Conservation (phyloP, 1,284 basidiomycete genomes). For the Phaffia rhodozyma region DNA sequence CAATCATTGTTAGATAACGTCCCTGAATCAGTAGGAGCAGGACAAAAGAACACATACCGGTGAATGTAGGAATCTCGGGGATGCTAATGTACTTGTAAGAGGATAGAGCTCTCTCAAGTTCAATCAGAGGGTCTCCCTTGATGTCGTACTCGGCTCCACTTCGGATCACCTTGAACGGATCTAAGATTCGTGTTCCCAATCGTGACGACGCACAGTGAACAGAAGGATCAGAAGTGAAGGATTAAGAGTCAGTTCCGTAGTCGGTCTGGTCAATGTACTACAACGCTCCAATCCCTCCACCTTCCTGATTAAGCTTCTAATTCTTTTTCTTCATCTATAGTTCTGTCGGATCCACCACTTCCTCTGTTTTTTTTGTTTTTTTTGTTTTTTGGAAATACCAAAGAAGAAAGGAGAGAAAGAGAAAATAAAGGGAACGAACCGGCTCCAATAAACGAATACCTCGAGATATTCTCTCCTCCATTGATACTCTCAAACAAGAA, state of each 20-base stretch:
- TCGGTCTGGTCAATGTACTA: conserved; percentile 10
- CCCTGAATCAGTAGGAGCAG: background rate
- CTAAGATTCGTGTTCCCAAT: conserved; percentile 37
- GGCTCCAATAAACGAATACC: conserved; percentile 93
- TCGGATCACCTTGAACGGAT: conserved; percentile 83
- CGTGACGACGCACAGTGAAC: too few relatives aligned
- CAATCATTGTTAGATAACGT: background rate
- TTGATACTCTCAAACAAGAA: conserved; percentile 87
- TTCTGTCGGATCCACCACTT: background rate
- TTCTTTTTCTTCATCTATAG: too few relatives aligned
- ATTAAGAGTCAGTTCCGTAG: conserved; percentile 5
- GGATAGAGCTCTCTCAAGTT: conserved; percentile 74
- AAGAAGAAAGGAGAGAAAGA: background rate
- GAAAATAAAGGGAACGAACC: conserved; percentile 43
- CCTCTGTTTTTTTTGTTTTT: too few relatives aligned
- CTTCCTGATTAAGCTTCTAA: too few relatives aligned
- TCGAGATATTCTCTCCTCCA: conserved; percentile 77
- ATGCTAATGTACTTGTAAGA: conserved; percentile 82
- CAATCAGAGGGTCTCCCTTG: conserved; percentile 74
- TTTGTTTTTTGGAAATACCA: background rate
- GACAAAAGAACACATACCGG: conserved; percentile 36
- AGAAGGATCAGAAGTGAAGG: background rate
- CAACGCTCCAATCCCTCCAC: too few relatives aligned
- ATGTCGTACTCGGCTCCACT: conserved; percentile 74
- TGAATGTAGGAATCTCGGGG: conserved; percentile 85